Conservation (phyloP, 345 rosid species). For the Gossypium sturtianum region DNA sequence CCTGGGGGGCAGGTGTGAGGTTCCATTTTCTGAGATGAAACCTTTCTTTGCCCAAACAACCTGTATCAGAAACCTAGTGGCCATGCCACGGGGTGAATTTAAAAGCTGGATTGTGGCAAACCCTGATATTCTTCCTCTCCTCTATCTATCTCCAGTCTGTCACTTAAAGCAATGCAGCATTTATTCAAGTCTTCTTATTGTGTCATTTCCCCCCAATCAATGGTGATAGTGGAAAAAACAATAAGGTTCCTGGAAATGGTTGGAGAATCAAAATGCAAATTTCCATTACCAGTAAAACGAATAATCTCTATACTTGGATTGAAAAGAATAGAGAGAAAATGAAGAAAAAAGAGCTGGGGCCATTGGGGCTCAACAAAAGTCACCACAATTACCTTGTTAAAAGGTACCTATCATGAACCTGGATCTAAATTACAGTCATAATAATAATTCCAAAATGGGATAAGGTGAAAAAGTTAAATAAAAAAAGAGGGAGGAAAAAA, state of each 20-base stretch:
- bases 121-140: not conserved
- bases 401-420: not conserved
- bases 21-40: not conserved
- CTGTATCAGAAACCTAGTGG: not conserved
- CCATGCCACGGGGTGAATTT: not conserved
- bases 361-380: not conserved
- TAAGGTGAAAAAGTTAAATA: not conserved
- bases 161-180: not conserved
- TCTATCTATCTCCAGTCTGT: not conserved
- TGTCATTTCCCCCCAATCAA: not conserved
- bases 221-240: not conserved
- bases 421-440: not conserved
- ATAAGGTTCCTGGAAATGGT: not conserved
- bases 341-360: not conserved
- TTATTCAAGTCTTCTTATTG: not conserved
- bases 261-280: not conserved
- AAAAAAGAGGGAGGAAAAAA: not conserved
- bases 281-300: not conserved
- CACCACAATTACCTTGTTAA: not conserved
- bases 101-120: no score
- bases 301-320: not conserved
- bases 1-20: no score
- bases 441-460: not conserved
- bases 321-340: not conserved
- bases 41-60: not conserved